phyloP scores from a whole-genome alignment of 2,329 filamentous ascomycete species.

The Pestalotiopsis sp. region DNA sequence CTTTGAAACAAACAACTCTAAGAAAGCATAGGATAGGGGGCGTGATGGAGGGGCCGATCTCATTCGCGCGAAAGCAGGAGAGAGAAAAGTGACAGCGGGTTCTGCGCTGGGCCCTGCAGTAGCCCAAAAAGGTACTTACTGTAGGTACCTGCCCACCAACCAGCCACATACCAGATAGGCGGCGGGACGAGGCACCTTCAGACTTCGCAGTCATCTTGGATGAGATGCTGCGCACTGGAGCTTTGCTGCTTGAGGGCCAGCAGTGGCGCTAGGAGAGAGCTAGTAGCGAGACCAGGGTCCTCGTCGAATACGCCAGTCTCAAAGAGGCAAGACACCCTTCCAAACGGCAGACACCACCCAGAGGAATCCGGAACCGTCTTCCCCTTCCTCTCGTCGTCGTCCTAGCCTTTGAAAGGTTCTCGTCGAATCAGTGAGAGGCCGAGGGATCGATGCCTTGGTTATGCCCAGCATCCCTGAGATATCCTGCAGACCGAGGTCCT shows the following conservation, averaged over 20 bases:
- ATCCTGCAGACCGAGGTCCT: background rate
- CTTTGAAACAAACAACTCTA: background rate
- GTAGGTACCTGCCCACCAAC: background rate
- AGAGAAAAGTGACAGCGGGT: conserved; percentile 7
- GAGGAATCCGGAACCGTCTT: background rate
- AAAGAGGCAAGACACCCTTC: background rate
- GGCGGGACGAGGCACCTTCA: background rate
- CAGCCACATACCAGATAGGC: background rate
- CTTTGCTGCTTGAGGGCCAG: background rate
- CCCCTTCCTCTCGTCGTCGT: background rate
- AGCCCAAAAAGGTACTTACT: background rate
- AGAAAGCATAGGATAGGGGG: background rate
- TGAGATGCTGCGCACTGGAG: background rate
- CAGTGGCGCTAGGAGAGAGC: background rate
- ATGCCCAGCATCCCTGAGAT: background rate
- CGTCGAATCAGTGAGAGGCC: background rate
- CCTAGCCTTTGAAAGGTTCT: background rate
- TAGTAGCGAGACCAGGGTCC: background rate
- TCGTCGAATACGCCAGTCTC: background rate
- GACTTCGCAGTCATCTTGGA: background rate
- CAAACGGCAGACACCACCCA: background rate
- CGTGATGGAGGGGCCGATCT: background rate
- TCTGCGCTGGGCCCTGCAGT: conserved; percentile 3
- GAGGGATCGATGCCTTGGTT: background rate
- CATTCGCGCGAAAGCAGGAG: conserved; percentile 3